phyloP scores from a whole-genome alignment of 1,139 yeast genomes.

The Diutina mesorugosa region DNA sequence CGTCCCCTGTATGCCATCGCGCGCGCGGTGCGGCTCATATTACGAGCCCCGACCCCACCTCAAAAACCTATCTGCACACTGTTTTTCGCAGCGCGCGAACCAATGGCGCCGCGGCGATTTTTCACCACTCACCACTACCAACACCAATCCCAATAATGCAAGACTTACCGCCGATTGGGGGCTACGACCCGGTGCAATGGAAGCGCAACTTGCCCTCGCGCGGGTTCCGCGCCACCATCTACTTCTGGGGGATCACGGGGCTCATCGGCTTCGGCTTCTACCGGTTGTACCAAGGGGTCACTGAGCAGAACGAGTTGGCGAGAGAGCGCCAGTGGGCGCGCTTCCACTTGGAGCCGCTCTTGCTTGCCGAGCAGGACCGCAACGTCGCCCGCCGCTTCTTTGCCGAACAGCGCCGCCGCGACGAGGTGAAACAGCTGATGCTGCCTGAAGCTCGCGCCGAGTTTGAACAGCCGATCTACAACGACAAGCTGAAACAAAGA shows the following conservation, averaged over 20 bases:
- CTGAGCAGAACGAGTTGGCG: conserved; percentile 64
- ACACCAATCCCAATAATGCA: conserved; percentile 26
- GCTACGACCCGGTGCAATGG: conserved; percentile 84
- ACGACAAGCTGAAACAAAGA: conserved; percentile 33
- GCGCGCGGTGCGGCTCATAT: too few species aligned
- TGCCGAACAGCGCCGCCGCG: conserved; percentile 61
- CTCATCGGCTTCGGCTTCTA: conserved; percentile 65
- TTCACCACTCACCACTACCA: neutral
- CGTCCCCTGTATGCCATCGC: too few species aligned
- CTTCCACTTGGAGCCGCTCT: conserved; percentile 58
- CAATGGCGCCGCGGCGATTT: neutral
- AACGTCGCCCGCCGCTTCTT: conserved; percentile 61
- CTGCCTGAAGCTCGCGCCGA: conserved; percentile 24
- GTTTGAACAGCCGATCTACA: conserved; percentile 30
- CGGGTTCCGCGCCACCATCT: conserved; percentile 70
- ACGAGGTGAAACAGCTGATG: conserved; percentile 31
- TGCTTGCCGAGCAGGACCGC: conserved; percentile 77
- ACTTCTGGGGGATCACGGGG: conserved; percentile 52
- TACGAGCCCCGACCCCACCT: neutral
- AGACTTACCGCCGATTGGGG: conserved; percentile 82
- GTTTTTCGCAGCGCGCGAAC: neutral
- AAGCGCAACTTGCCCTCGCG: conserved; percentile 76
- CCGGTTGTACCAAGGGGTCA: conserved; percentile 51
- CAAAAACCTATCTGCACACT: neutral
- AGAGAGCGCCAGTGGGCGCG: conserved; percentile 76